These are phyloP conservation scores for Vigna mungo DNA, from an alignment of 306 rosid genomes.

Conservation along the genomic window DNA sequence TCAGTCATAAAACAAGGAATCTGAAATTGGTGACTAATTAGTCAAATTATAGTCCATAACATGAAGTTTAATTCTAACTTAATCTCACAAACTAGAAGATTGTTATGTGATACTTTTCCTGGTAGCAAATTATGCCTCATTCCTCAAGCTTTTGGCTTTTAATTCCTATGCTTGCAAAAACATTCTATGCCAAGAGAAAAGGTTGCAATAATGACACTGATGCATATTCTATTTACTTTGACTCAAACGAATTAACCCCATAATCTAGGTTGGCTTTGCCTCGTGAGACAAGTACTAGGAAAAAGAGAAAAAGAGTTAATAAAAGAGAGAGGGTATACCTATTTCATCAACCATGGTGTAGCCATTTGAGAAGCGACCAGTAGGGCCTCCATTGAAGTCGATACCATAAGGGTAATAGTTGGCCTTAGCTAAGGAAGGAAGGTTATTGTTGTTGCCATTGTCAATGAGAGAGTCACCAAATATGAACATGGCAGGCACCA, in stretches of 20 bases:
- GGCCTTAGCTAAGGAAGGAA: constrained; percentile 90
- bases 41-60: not conserved
- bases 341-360: constrained; percentile 89
- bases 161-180: not conserved
- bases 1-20: not conserved
- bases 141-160: not conserved
- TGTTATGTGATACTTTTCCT: not conserved
- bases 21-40: not conserved
- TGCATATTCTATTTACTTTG: not conserved
- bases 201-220: not conserved
- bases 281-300: not conserved
- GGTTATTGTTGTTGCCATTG: constrained; percentile 90
- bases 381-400: constrained; percentile 87
- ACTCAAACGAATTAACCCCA: not conserved
- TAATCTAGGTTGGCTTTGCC: not conserved
- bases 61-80: too few relatives aligned
- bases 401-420: constrained; percentile 93
- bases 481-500: constrained; percentile 93
- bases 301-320: not conserved
- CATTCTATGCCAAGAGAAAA: not conserved
- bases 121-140: not conserved
- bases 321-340: constrained; percentile 43
- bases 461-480: constrained; percentile 95
- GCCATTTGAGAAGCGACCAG: constrained; percentile 93
- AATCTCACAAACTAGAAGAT: not conserved